These are phyloP conservation scores for Barnettozyma sp. DNA, from an alignment of 805 yeast species.

Conservation along the genomic window DNA sequence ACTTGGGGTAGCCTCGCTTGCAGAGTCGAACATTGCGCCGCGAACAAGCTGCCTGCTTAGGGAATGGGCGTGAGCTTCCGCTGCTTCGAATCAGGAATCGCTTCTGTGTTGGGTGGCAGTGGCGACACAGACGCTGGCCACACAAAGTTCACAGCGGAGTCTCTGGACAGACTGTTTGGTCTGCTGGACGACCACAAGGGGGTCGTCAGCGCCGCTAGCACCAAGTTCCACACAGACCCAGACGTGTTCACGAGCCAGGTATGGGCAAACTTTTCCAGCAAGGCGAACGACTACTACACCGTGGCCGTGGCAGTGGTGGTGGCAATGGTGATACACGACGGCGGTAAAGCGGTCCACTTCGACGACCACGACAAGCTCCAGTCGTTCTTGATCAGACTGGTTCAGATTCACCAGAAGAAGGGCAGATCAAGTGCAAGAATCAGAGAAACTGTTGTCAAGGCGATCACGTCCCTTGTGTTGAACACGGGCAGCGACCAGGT, in stretches of 20 bases:
- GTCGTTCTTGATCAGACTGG: conserved; percentile 10
- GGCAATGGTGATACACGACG: background rate
- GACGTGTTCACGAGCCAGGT: background rate
- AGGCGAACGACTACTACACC: conserved; percentile 9
- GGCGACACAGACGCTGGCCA: too few relatives aligned
- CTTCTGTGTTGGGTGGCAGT: too few relatives aligned
- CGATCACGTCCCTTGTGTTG: conserved; percentile 4
- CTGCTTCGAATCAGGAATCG: too few relatives aligned
- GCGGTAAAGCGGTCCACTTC: conserved; percentile 1
- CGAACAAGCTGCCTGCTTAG: too few relatives aligned
- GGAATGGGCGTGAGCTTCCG: too few relatives aligned
- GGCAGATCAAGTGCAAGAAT: background rate
- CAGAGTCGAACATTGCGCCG: too few relatives aligned
- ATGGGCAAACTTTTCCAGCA: conserved; percentile 4
- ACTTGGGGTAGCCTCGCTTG: too few relatives aligned
- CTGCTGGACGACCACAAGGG: background rate
- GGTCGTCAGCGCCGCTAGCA: background rate
- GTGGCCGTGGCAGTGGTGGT: conserved; percentile 4
- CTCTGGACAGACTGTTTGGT: background rate
- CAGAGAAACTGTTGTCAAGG: conserved; percentile 5
- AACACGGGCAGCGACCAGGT: background rate
- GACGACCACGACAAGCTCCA: conserved; percentile 7
- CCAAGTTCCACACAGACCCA: conserved; percentile 5
- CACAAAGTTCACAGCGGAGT: background rate
- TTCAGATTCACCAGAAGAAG: conserved; percentile 15